These are phyloP conservation scores for Trichoderma polysporum DNA, from an alignment of 2,329 filamentous ascomycete species.

Conservation along the genomic window DNA sequence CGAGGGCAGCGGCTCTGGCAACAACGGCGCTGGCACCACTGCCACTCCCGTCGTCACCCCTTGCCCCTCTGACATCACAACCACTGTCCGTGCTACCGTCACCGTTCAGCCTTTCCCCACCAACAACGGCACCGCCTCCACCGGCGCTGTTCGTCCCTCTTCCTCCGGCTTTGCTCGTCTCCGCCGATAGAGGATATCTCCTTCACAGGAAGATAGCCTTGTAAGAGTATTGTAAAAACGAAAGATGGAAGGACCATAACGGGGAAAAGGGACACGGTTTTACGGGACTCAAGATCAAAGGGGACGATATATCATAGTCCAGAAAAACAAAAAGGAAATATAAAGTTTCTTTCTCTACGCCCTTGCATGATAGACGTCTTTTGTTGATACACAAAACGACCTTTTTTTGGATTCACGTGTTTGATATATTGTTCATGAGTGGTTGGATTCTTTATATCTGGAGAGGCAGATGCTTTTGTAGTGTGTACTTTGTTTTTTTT, in stretches of 20 bases:
- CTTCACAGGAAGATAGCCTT: background rate
- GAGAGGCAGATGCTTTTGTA: background rate
- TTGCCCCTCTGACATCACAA: conserved; percentile 21
- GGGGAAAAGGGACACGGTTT: background rate
- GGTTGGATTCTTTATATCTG: background rate
- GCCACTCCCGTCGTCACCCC: conserved; percentile 27
- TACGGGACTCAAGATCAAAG: background rate
- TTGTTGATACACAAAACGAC: background rate
- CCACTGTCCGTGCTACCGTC: conserved; percentile 34
- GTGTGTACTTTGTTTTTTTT: background rate
- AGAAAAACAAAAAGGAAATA: background rate
- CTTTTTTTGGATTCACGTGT: background rate
- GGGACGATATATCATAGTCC: background rate
- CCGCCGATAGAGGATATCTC: conserved; percentile 31
- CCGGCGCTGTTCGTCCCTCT: background rate
- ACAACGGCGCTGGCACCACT: conserved; percentile 23
- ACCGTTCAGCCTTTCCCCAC: conserved; percentile 45
- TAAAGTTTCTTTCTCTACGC: background rate
- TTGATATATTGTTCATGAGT: background rate
- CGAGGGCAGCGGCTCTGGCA: conserved; percentile 21
- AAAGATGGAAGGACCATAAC: background rate
- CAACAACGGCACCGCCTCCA: conserved; percentile 35
- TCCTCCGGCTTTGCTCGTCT: conserved; percentile 39
- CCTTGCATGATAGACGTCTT: conserved; percentile 14
- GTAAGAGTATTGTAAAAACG: conserved; percentile 1